Evolutionary conservation across 1,284 basidiomycete genomes (phyloP).

Genomic region (Laetiporus sulphureus): DNA sequence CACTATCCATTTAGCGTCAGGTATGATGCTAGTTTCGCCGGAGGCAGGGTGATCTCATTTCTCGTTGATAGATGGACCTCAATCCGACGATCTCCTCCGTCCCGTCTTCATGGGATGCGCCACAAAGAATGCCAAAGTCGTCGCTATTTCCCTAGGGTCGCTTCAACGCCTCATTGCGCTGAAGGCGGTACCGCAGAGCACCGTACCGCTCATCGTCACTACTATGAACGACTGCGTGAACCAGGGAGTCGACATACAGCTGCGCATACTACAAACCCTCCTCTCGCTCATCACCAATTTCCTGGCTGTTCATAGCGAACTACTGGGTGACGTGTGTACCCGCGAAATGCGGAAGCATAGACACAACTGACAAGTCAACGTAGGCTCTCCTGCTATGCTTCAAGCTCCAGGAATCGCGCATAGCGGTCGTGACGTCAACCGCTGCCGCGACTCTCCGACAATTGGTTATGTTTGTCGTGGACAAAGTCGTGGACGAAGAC

Average conservation of each 20-base stretch:
- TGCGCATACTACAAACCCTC: constrained; percentile 87
- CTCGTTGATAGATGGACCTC: constrained; percentile 55
- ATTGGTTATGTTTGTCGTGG: constrained; percentile 96
- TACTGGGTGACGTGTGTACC: constrained; percentile 71
- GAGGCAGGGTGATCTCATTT: neutral
- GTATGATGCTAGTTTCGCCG: constrained; percentile 31
- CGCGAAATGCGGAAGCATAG: neutral
- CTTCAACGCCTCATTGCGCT: constrained; percentile 88
- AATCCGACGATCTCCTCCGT: constrained; percentile 75
- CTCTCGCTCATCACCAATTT: constrained; percentile 88
- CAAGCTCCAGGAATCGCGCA: constrained; percentile 90
- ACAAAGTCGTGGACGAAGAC: constrained; percentile 87
- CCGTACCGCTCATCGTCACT: constrained; percentile 71
- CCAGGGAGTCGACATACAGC: constrained; percentile 92
- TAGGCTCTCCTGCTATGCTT: constrained; percentile 90
- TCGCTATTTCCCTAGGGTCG: constrained; percentile 86
- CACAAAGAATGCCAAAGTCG: constrained; percentile 90
- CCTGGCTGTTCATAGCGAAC: constrained; percentile 67
- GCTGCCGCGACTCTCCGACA: constrained; percentile 95
- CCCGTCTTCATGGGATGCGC: constrained; percentile 94
- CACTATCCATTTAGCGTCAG: constrained; percentile 53
- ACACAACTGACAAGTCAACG: neutral
- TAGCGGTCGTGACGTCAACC: constrained; percentile 94
- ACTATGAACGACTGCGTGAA: constrained; percentile 85
- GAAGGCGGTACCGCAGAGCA: constrained; percentile 76